These are phyloP conservation scores for Penicillium sp. DNA, from an alignment of 2,329 filamentous ascomycete species.

Conservation along the genomic window DNA sequence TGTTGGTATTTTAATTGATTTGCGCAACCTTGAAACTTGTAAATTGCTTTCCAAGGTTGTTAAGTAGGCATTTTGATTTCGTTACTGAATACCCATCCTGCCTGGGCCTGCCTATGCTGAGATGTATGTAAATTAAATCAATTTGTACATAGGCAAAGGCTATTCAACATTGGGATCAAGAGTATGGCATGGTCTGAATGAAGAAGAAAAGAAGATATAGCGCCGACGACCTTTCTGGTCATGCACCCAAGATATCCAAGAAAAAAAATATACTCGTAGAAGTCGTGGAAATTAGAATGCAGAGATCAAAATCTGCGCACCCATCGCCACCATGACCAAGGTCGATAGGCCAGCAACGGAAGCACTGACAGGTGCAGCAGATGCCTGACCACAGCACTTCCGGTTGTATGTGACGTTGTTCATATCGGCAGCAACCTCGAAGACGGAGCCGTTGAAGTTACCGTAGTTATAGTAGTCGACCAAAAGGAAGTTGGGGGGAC, in stretches of 20 bases:
- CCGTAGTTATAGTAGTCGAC: conserved; percentile 85
- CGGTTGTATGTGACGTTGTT: conserved; percentile 71
- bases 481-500: conserved; percentile 74
- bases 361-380: conserved; percentile 26
- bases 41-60: too few species aligned
- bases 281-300: conserved; percentile 25
- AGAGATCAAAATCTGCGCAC: conserved; percentile 24
- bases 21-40: too few species aligned
- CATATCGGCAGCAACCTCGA: conserved; percentile 68
- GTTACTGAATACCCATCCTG: too few species aligned
- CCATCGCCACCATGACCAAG: conserved; percentile 23
- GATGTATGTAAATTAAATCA: background rate
- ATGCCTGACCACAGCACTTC: conserved; percentile 39
- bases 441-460: conserved; percentile 69
- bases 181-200: background rate
- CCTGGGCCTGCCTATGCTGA: too few species aligned
- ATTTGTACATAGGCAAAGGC: background rate
- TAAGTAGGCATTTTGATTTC: too few species aligned
- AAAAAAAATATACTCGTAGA: conserved; percentile 11
- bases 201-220: background rate
- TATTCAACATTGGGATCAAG: background rate
- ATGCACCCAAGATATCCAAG: conserved; percentile 5
- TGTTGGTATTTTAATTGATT: too few species aligned
- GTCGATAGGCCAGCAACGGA: conserved; percentile 21
- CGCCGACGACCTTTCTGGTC: conserved; percentile 8